Evolutionary conservation across 768 basidiomycete species (phyloP).

Genomic region (Calocybe indica): DNA sequence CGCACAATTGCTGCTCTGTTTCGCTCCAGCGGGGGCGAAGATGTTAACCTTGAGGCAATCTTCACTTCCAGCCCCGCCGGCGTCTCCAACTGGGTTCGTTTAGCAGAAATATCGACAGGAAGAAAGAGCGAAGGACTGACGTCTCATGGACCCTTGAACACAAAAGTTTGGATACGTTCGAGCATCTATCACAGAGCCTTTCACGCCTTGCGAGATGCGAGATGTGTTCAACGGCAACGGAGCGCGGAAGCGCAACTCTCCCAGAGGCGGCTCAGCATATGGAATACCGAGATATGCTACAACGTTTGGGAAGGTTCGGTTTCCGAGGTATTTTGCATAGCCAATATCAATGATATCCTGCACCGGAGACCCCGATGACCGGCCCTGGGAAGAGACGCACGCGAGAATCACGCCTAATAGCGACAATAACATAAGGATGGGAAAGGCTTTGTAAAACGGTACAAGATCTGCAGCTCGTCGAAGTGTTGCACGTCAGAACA

Average conservation of each 20-base stretch:
- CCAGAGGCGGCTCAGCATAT: conserved; percentile 53
- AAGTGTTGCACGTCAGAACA: too few relatives aligned
- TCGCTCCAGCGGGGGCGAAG: conserved; percentile 46
- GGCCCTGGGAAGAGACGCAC: too few relatives aligned
- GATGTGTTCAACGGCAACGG: conserved; percentile 46
- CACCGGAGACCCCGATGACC: too few relatives aligned
- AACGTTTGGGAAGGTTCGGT: conserved; percentile 41
- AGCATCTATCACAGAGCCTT: conserved; percentile 41
- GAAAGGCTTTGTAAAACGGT: too few relatives aligned
- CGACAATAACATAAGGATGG: too few relatives aligned
- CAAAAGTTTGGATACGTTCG: conserved; percentile 51
- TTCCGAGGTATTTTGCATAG: conserved; percentile 53
- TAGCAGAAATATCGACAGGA: conserved; percentile 1
- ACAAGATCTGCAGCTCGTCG: too few relatives aligned
- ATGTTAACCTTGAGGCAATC: conserved; percentile 64
- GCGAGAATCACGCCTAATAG: too few relatives aligned
- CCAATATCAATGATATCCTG: conserved; percentile 41
- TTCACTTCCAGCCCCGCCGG: conserved; percentile 60
- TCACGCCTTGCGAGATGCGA: conserved; percentile 28
- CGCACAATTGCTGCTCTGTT: conserved; percentile 40
- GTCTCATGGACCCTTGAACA: conserved; percentile 48
- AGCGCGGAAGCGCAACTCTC: conserved; percentile 45
- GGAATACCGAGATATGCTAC: conserved; percentile 55
- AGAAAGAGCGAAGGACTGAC: conserved; percentile 17
- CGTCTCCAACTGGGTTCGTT: conserved; percentile 36